A percentile compares a stretch with the other conserved stretches of the same genome.
Conservation (phyloP, 164 flowering plant species). For the Euptelea pleiosperma region DNA sequence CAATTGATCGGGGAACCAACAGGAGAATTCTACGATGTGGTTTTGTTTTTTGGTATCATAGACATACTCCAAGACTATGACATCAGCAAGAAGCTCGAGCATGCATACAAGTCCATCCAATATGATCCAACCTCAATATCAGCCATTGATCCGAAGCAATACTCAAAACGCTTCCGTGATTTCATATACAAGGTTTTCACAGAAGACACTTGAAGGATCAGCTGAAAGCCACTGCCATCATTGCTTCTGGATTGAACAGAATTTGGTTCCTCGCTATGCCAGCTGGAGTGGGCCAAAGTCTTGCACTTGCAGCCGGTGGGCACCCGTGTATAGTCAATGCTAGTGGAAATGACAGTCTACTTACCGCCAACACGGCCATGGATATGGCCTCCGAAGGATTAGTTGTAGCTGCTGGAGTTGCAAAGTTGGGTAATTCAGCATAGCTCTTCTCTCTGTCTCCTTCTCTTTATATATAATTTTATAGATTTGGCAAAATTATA, state of each 20-base stretch:
- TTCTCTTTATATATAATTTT: too few relatives aligned
- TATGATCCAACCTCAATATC: constrained; percentile 79
- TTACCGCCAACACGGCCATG: too few relatives aligned
- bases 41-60: constrained; percentile 74
- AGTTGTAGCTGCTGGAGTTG: too few relatives aligned
- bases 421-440: too few relatives aligned
- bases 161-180: constrained; percentile 74
- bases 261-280: too few relatives aligned
- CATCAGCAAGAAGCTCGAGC: constrained; percentile 83
- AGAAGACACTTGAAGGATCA: constrained; percentile 27
- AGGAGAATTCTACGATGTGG: constrained; percentile 63
- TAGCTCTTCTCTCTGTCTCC: too few relatives aligned
- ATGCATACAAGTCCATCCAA: constrained; percentile 78
- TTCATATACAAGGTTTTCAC: constrained; percentile 51
- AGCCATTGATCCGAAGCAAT: constrained; percentile 74
- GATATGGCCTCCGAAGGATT: too few relatives aligned
- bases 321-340: too few relatives aligned
- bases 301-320: too few relatives aligned
- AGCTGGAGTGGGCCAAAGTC: too few relatives aligned
- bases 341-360: too few relatives aligned
- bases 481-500: neutral
- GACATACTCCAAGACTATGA: constrained; percentile 92
- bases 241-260: constrained; percentile 6
- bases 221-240: neutral
- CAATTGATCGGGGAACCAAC: constrained; percentile 70